Evolutionary conservation across 139 green algal species (phyloP).

Genomic region (Micractinium sp.): DNA sequence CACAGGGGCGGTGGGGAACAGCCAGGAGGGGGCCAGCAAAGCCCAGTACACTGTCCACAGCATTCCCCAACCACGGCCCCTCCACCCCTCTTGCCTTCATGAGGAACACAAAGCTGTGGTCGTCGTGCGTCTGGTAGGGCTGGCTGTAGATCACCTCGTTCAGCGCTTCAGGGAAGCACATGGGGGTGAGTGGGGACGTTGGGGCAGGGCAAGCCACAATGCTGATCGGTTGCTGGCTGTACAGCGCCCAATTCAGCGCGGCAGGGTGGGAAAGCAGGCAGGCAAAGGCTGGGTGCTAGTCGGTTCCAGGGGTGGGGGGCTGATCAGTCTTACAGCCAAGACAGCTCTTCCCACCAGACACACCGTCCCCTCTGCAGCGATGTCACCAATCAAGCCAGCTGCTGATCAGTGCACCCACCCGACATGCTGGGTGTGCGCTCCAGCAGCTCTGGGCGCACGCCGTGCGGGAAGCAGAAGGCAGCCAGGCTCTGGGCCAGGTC

Average conservation of each 20-base stretch:
- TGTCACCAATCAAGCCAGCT: background rate
- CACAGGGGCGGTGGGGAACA: background rate
- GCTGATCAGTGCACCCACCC: background rate
- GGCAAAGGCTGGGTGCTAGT: background rate
- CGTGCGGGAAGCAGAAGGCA: slow-evolving; percentile 81
- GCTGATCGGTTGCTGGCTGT: slow-evolving; percentile 50
- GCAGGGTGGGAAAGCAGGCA: background rate
- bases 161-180: slow-evolving; percentile 34
- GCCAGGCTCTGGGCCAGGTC: slow-evolving; percentile 61
- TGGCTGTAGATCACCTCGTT: slow-evolving; percentile 82
- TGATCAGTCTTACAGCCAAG: background rate
- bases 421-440: slow-evolving; percentile 72
- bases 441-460: slow-evolving; percentile 71
- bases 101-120: slow-evolving; percentile 79
- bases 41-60: background rate
- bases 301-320: background rate
- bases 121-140: slow-evolving; percentile 56
- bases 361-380: too few relatives aligned
- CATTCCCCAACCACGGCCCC: background rate
- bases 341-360: too few relatives aligned
- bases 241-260: slow-evolving; percentile 76
- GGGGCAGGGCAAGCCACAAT: background rate
- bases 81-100: slow-evolving; percentile 60
- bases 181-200: background rate
- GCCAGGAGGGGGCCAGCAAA: background rate